Conservation (phyloP, 1,139 yeast genomes). For the Yamadazyma atmosphaerica region DNA sequence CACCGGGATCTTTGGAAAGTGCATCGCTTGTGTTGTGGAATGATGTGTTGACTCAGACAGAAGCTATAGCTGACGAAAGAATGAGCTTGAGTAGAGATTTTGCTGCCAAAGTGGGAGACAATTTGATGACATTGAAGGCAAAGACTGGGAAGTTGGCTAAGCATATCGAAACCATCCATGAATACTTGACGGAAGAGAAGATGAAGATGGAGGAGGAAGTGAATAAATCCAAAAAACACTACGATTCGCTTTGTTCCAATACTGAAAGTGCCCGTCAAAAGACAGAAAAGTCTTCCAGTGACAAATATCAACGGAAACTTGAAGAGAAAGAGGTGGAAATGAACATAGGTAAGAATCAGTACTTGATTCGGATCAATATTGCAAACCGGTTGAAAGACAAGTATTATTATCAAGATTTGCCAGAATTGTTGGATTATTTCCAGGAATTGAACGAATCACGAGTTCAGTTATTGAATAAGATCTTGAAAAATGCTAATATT, state of each 20-base stretch:
- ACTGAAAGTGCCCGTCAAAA: conserved; percentile 83
- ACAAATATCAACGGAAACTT: conserved; percentile 57
- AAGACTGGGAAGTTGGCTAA: conserved; percentile 57
- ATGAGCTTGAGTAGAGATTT: conserved; percentile 62
- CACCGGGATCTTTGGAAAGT: conserved; percentile 93
- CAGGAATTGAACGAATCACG: conserved; percentile 85
- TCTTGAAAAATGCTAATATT: conserved; percentile 63
- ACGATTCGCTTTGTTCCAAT: conserved; percentile 75
- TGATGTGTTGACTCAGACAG: conserved; percentile 83
- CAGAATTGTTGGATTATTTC: conserved; percentile 82
- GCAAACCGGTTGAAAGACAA: conserved; percentile 93
- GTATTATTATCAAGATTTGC: conserved; percentile 89
- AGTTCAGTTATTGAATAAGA: conserved; percentile 67
- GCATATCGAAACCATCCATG: conserved; percentile 60
- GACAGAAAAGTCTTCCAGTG: conserved; percentile 57
- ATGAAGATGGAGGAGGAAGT: conserved; percentile 65
- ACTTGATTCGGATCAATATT: conserved; percentile 74
- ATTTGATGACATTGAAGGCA: conserved; percentile 53
- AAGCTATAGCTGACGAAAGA: conserved; percentile 72
- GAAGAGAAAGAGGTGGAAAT: conserved; percentile 71
- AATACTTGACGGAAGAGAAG: conserved; percentile 56
- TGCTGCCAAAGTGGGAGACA: conserved; percentile 60
- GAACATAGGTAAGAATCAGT: conserved; percentile 84
- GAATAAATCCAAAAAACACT: conserved; percentile 66
- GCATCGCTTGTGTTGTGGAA: conserved; percentile 96